These are phyloP conservation scores for Synchytrium microbalum DNA, from an alignment of 371 early-diverging fungal genomes.

Conservation along the genomic window DNA sequence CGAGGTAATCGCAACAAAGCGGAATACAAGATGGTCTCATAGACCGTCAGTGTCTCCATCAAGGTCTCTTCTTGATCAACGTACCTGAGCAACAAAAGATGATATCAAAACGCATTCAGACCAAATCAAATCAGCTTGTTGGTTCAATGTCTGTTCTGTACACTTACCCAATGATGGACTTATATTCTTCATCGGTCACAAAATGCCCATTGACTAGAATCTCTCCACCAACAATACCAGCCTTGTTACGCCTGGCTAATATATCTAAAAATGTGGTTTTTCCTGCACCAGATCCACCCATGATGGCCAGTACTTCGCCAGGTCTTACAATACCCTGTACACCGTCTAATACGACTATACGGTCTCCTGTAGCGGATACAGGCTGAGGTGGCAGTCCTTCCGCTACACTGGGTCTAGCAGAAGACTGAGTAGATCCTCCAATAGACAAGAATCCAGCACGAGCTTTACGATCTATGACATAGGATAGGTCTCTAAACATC, in stretches of 20 bases:
- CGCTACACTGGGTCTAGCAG: conserved; percentile 14
- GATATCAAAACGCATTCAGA: neutral
- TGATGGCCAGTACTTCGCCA: conserved; percentile 77
- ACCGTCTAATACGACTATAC: conserved; percentile 46
- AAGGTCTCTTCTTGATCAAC: conserved; percentile 89
- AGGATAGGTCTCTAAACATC: conserved; percentile 26
- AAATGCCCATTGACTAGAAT: conserved; percentile 74
- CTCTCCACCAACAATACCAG: conserved; percentile 75
- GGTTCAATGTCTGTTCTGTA: neutral
- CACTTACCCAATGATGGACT: conserved; percentile 46
- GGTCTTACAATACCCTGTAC: conserved; percentile 66
- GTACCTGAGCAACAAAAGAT: conserved; percentile 46
- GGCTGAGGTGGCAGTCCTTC: conserved; percentile 21
- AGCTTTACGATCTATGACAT: conserved; percentile 22
- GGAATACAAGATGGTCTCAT: conserved; percentile 81
- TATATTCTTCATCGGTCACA: conserved; percentile 46
- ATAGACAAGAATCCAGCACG: conserved; percentile 16
- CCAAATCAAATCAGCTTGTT: conserved; percentile 9
- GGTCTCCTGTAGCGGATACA: conserved; percentile 15
- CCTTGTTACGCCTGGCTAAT: conserved; percentile 75
- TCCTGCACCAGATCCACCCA: conserved; percentile 54
- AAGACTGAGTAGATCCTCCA: conserved; percentile 11
- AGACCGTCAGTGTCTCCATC: conserved; percentile 79
- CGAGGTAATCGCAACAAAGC: conserved; percentile 74
- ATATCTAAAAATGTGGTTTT: conserved; percentile 71